Base-by-base conservation (phyloP, 2,329 filamentous ascomycete genomes). In the Stagonosporopsis rhizophila region DNA sequence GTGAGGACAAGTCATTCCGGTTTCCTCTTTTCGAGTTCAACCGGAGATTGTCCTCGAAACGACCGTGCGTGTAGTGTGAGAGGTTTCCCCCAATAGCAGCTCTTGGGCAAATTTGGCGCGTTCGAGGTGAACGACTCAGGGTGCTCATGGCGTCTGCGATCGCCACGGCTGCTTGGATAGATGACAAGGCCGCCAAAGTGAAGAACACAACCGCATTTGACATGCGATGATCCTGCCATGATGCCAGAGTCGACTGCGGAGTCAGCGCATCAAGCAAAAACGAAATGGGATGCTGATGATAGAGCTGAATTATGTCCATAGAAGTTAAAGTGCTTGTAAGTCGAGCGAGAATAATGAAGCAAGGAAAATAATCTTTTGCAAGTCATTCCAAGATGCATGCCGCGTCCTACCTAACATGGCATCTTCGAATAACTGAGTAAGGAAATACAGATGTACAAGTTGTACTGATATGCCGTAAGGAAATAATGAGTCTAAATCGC, bases 261-360 rank as follows among this genome's bases (percentile, higher is more conserved):
- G 14, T 12, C 1, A 20, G 34, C n/a, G n/a, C 20, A 8, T 19
- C 19, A n/a, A 14, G 14, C 23, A 14, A 11, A 19, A 20, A 15
- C 11, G 6, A 19, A 35, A 19, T 14, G n/a, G 5, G 19, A 3
- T 51, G 23, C 34, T 49, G 28, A 49, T 46, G 48, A 55, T 38
- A 56, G 47, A 53, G 58, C 46, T 57, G 61, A 70, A 72, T 68
- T 72, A 71, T 71, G 60, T 71, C 64, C 69, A 71, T 70, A 70
- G 62, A 72, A 71, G 64, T 62, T 61, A 63, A 65, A 61, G 47
- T 47, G 53, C 44, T 44, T 48, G 46, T 47, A 48, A 56, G 28
- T 51, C 20, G 30, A 23, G 27, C 19, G 17, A 38, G 32, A 23
- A 59, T 51, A 58, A 28, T 38, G 52, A 49, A 59, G 41, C 44